phyloP scores from a whole-genome alignment of 108 stramenopile genomes.

The Heterococcus sp. region DNA sequence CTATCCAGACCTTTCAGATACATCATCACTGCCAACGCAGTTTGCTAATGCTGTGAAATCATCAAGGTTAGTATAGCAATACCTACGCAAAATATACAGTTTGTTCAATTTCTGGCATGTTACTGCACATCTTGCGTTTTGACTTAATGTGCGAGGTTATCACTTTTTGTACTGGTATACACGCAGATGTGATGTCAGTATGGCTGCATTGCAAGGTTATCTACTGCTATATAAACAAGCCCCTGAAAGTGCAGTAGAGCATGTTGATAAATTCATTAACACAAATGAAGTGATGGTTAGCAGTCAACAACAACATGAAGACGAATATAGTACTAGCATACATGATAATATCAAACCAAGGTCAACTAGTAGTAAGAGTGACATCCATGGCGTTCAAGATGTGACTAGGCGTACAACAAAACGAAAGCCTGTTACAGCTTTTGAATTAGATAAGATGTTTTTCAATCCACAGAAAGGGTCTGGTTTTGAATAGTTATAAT shows the following conservation, averaged over 20 bases:
- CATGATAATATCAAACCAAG: background rate
- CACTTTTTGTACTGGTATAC: no score
- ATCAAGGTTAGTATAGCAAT: no score
- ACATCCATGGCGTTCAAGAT: no score
- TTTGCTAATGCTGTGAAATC: no score
- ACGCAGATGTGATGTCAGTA: slow-evolving; percentile 6
- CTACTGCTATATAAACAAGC: slow-evolving; percentile 2
- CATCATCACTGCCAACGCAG: background rate
- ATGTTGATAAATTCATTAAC: background rate
- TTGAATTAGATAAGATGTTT: slow-evolving; percentile 26
- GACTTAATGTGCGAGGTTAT: no score
- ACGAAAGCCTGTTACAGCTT: background rate
- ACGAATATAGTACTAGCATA: no score
- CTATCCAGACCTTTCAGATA: background rate
- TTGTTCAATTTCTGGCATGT: no score
- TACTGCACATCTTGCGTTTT: no score
- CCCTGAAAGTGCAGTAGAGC: background rate
- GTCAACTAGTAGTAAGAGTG: background rate
- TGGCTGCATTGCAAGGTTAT: slow-evolving; percentile 37
- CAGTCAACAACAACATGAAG: no score
- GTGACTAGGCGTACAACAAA: no score
- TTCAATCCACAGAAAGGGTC: slow-evolving; percentile 27
- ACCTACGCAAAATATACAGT: no score
- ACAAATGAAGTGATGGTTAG: background rate
- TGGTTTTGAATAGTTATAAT: background rate